Percentiles rank a stretch among this genome's conserved stretches.
These are phyloP conservation scores for Apiospora sp. DNA, from an alignment of 2,329 filamentous ascomycete species.

Conservation along the genomic window DNA sequence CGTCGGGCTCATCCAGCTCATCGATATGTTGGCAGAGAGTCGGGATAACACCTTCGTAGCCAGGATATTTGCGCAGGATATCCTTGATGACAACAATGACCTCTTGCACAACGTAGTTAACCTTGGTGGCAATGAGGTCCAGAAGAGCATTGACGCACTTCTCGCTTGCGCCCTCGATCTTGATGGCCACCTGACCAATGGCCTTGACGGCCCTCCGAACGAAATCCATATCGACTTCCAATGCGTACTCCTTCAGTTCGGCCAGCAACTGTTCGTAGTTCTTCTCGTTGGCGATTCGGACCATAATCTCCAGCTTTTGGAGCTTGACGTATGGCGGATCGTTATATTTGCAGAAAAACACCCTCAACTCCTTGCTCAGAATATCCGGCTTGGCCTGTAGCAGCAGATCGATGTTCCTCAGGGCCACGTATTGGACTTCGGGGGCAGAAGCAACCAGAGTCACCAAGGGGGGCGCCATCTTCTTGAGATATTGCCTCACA, in stretches of 20 bases:
- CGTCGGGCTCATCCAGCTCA: conserved; percentile 92
- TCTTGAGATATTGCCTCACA: conserved; percentile 88
- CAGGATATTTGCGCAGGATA: conserved; percentile 95
- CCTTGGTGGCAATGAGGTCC: conserved; percentile 95
- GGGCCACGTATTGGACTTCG: conserved; percentile 96
- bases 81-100: conserved; percentile 99
- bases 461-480: conserved; percentile 97
- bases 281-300: conserved; percentile 95
- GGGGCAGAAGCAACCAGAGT: conserved; percentile 94
- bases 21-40: conserved; percentile 97
- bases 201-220: conserved; percentile 92
- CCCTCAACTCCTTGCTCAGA: conserved; percentile 93
- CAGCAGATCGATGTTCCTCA: conserved; percentile 94
- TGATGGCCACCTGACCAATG: conserved; percentile 97
- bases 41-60: conserved; percentile 97
- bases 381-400: conserved; percentile 97
- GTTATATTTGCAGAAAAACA: conserved; percentile 99
- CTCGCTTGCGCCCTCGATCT: conserved; percentile 94
- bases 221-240: conserved; percentile 99
- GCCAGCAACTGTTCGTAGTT: conserved; percentile 95
- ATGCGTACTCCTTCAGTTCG: conserved; percentile 94
- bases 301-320: conserved; percentile 98
- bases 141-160: conserved; percentile 94
- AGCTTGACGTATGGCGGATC: conserved; percentile 98
- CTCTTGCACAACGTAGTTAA: conserved; percentile 99